Conservation (phyloP, 257 asterid species). For the Solanum clarkiae region DNA sequence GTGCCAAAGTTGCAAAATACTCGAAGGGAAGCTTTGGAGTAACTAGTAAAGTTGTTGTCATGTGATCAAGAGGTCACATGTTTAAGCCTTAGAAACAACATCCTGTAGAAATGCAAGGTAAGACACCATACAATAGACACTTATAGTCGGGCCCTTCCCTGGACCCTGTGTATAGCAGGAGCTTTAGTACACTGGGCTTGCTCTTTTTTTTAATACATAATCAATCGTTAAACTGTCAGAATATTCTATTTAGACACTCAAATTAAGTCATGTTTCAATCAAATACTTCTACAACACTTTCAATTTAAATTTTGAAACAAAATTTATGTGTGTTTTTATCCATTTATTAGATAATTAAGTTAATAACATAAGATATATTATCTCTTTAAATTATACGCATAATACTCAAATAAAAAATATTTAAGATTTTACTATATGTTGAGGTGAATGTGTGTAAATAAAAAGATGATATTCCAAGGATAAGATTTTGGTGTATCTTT, state of each 20-base stretch:
- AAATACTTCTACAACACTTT: background rate
- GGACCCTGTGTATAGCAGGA: no score
- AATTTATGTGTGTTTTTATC: background rate
- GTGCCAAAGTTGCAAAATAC: background rate
- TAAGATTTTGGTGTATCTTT: background rate
- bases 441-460: rapidly evolving
- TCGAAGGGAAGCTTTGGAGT: no score
- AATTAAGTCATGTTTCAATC: background rate
- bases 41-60: no score
- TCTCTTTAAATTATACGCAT: background rate
- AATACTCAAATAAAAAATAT: background rate
- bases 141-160: no score
- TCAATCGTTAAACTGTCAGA: background rate
- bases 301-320: no score
- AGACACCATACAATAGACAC: no score
- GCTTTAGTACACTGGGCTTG: no score
- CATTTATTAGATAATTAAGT: background rate
- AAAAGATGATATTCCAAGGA: background rate
- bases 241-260: background rate
- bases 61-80: no score
- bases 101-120: no score
- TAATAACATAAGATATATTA: background rate
- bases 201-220: background rate
- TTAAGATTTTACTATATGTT: background rate
- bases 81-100: no score